Conservation (phyloP, 805 yeast genomes). For the Komagataella populi region DNA sequence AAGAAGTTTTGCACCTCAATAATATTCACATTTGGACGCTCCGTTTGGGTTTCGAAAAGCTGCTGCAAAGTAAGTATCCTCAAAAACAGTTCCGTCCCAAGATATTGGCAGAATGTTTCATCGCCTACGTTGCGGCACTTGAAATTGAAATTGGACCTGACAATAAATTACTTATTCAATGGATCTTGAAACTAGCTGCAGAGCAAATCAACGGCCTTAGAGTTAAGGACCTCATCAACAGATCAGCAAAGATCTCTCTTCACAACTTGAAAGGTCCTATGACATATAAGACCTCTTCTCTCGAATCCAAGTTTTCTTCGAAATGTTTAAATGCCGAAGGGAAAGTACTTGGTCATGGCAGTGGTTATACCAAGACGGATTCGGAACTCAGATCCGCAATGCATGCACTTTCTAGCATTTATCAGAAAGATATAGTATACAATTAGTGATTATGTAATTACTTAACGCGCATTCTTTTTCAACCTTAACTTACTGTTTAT, state of each 20-base stretch:
- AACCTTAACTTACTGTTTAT: neutral
- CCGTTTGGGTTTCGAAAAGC: neutral
- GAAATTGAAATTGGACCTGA: neutral
- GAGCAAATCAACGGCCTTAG: neutral
- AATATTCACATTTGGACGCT: neutral
- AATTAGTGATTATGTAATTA: neutral
- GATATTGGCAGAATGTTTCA: conserved; percentile 1
- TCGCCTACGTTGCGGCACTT: conserved; percentile 1
- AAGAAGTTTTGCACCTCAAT: neutral
- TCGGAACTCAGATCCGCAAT: conserved; percentile 3
- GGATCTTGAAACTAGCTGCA: neutral
- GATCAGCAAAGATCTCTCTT: neutral
- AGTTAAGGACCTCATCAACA: neutral
- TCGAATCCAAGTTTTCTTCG: neutral
- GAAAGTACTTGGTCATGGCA: conserved; percentile 1
- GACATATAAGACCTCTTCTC: neutral
- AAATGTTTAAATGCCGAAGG: neutral
- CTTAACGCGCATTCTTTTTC: neutral
- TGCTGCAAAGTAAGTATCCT: neutral
- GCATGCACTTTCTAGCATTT: neutral
- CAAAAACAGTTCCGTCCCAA: neutral
- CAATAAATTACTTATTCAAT: neutral
- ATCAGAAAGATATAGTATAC: neutral
- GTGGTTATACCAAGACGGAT: conserved; percentile 1
- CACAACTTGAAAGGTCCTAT: neutral